Base-by-base conservation (phyloP, 139 green algal genomes). In the Marvania coccoides region DNA sequence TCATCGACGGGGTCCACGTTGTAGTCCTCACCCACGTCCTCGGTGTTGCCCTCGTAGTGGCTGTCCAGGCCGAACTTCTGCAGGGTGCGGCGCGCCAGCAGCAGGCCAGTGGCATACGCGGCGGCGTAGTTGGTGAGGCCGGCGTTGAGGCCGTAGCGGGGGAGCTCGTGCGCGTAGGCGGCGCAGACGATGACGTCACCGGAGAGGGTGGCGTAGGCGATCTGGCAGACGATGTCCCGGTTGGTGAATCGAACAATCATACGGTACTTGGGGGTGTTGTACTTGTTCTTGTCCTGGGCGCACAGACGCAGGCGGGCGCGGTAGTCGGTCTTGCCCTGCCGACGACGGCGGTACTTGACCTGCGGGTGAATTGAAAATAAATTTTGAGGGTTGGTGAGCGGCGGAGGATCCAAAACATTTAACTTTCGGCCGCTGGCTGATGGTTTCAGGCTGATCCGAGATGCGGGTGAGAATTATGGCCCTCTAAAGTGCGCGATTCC, bases 211-310 rank as follows among this genome's bases (percentile, higher is more conserved):
- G 94, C 87, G 70, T 98, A 96, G 23, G 87, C 82, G 34, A 98
- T 82, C 79, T 96, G 89, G 85, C 85, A 92, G 19, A 87, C 86
- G 47, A 98, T 82, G 78, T 96, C 87, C 58, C 79, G 76, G 81
- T 94, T 94, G 71, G 70, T 85, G 81, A 97, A 97, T 62, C 91
- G 84, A 37, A 97, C 87, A 31, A 87, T 65, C 42, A 90, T 59
- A 31, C 87, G 73, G 76, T 95, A 93, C 84, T 99, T 99, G 72
- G 90, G 93, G n/a, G 91, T 95, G 81, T 96, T 96, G 82, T 98
- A 99, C 90, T 99, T 99, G 91, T 99, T 99, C 92, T 99, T 99
- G 89, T 99, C 95, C 87, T 99, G 94, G 53, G 81, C 88, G 53
- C 80, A 83, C 72, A 99, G 77, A 13, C 89, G 71, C 24, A 94